Evolutionary conservation across 129 eudicot species (phyloP), one percentile per base, ranked within the genome.

Genomic region (Centella asiatica): DNA sequence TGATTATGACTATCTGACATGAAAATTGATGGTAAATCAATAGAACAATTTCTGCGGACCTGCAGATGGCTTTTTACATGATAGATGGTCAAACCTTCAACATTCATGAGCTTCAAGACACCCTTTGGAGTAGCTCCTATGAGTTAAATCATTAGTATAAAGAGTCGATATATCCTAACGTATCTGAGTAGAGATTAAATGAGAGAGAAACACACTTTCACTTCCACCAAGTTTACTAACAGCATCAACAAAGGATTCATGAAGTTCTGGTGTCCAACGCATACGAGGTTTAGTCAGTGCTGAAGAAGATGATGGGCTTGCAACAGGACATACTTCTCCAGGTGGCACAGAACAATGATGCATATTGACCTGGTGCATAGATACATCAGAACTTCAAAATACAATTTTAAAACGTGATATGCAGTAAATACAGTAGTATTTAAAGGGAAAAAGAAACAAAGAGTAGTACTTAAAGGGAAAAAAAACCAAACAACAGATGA

Each of bases 261-360:
- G 98, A 65, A 87, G 95, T 70, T 90, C 98, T 19, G 84, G 95
- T 1, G 98, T 90, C 98, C 98, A 90, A 64, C 98, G 94, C 95
- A 90, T 90, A 24, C 98, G 95, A 9, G 84, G 57, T 70, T 90
- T 90, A 20, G 76, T 69, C 24, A 71, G 49, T 11, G 81, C 40
- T 42, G 90, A 77, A 17, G 80, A 56, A 50, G 88, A 69, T 23
- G 87, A 69, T 50, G 89, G 90, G 74, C 76, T 74, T 33, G 79
- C 60, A 46, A 72, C 71, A 39, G 84, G 72, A 66, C 74, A 76
- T 37, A 48, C 59, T 70, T 80, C 83, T 58, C 69, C 64, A 73
- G 72, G 57, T 66, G 80, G n/a, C n/a, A n/a, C n/a, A n/a, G n/a
- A n/a, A n/a, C n/a, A n/a, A n/a, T n/a, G n/a, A n/a, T n/a, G n/a